phyloP scores from a whole-genome alignment of 2,329 filamentous ascomycete species.

The Sporothrix globosa region DNA sequence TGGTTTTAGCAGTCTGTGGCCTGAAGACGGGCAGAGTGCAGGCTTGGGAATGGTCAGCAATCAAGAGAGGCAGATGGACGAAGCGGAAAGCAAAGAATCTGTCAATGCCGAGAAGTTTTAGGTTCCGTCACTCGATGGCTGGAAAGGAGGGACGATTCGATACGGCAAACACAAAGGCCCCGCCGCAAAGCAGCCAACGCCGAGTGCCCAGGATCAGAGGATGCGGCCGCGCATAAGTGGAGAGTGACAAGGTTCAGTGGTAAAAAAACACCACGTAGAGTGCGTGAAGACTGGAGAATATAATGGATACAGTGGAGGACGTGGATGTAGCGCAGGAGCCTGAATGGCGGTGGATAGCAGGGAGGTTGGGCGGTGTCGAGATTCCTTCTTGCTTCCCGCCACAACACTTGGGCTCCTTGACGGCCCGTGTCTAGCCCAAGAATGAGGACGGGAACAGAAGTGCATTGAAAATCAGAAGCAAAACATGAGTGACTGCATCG shows the following conservation, averaged over 20 bases:
- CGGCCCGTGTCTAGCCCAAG: neutral
- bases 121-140: slow-evolving; percentile 13
- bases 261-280: slow-evolving; percentile 7
- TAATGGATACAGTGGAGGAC: slow-evolving; percentile 11
- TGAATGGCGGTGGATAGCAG: slow-evolving; percentile 19
- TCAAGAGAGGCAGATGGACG: neutral
- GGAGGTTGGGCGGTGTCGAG: slow-evolving; percentile 23
- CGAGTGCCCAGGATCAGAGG: slow-evolving; percentile 8
- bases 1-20: slow-evolving; percentile 3
- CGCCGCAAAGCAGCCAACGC: neutral
- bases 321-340: neutral
- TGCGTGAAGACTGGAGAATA: neutral
- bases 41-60: neutral
- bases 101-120: neutral
- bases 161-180: neutral
- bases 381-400: neutral
- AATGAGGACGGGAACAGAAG: neutral
- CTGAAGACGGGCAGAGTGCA: neutral
- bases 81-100: neutral
- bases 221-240: slow-evolving; percentile 15
- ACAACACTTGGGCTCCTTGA: neutral
- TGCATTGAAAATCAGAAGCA: slow-evolving; percentile 4
- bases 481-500: neutral
- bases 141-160: neutral
- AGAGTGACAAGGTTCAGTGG: neutral